phyloP scores from a whole-genome alignment of 148 eudicot species.

The Rhododendron griersonianum region DNA sequence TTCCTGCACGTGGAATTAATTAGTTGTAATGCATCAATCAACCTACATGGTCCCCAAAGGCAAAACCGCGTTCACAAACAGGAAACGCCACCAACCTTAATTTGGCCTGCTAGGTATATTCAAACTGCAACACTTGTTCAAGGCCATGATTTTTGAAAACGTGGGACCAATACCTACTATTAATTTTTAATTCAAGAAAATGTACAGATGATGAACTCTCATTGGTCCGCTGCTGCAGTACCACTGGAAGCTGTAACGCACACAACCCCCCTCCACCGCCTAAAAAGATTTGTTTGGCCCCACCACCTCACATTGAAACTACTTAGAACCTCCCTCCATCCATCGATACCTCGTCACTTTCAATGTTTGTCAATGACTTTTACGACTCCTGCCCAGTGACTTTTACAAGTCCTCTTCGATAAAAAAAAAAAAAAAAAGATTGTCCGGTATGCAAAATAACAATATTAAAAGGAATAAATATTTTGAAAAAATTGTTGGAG shows the following conservation, averaged over 20 bases:
- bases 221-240: not conserved
- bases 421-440: no score
- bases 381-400: not conserved
- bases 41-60: not conserved
- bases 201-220: not conserved
- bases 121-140: no score
- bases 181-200: not conserved
- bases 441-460: no score
- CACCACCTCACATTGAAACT: slow-evolving; percentile 8
- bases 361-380: not conserved
- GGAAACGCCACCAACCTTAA: not conserved
- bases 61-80: slow-evolving; percentile 17
- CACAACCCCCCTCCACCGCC: not conserved
- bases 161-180: not conserved
- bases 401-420: no score
- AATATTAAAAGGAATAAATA: no score
- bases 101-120: not conserved
- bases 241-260: slow-evolving; percentile 9
- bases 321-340: not conserved
- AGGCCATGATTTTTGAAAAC: not conserved
- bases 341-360: not conserved
- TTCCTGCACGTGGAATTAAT: not conserved
- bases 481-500: no score
- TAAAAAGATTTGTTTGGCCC: not conserved
- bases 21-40: not conserved